phyloP scores from a whole-genome alignment of 2,329 filamentous ascomycete genomes.

The Exophiala aquamarina region DNA sequence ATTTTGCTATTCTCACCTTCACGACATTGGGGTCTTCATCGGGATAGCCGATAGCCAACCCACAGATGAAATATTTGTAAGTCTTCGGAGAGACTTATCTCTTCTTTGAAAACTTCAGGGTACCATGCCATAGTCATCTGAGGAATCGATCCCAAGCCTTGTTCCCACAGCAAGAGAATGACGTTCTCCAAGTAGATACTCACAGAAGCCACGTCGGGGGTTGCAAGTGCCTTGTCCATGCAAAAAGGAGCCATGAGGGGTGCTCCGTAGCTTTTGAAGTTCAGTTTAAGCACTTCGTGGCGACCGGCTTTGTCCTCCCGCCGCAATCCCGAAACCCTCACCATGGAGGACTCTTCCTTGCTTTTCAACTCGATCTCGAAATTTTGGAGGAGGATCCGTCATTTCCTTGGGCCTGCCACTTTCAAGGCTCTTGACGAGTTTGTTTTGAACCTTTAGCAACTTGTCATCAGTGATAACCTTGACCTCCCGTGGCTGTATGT shows the following conservation, averaged over 20 bases:
- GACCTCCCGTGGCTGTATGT: conserved; percentile 2
- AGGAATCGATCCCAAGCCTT: neutral
- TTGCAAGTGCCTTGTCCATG: neutral
- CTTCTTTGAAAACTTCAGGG: neutral
- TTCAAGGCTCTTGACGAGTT: too few species aligned
- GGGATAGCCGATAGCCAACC: too few species aligned
- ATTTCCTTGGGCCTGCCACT: too few species aligned
- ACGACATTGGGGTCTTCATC: too few species aligned
- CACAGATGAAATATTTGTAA: too few species aligned
- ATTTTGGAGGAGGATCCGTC: too few species aligned
- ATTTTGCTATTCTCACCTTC: too few species aligned
- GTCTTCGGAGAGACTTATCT: too few species aligned
- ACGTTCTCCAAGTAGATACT: conserved; percentile 2
- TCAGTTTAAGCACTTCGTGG: neutral
- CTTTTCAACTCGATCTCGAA: too few species aligned
- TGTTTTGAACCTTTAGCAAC: neutral
- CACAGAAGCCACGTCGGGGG: neutral
- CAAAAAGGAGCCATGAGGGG: neutral
- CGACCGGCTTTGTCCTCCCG: too few species aligned
- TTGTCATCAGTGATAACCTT: conserved; percentile 1
- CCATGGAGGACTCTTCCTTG: too few species aligned
- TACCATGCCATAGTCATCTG: neutral
- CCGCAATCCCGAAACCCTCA: too few species aligned
- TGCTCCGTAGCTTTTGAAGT: neutral
- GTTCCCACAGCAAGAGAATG: conserved; percentile 1